Evolutionary conservation across 106 monocot species (phyloP), one percentile per base, ranked within the genome.

Genomic region (Allium fistulosum): DNA sequence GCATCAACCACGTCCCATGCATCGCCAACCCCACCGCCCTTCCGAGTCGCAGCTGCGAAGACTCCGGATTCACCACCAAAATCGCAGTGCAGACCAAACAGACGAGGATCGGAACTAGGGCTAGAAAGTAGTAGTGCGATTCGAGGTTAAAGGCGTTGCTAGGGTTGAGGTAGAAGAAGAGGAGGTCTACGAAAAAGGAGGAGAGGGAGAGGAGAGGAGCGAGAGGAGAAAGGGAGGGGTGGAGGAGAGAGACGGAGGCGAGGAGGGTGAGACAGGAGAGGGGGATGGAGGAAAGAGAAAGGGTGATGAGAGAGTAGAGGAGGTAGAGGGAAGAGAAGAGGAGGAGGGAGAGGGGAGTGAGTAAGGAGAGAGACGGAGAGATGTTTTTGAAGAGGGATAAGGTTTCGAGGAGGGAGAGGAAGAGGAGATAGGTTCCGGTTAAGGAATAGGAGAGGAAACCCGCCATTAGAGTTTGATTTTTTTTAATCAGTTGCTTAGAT

Each of bases 1-100:
- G 97, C 18, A 97, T 11, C 11, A 97, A 66, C 97, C 97, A 97
- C 46, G 97, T 84, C 11, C 97, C 97, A 7, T 97, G 92, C 51
- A 92, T 77, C 11, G 76, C 80, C 7, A 92, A 75, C 26, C 82
- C 92, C 10, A 80, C 73, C 6, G 82, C 88, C 3, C 89, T 81
- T 28, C 81, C 88, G 49, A 97, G 69, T 52, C 78, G 78, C 7
- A 86, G 92, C 46, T 13, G 12, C 10, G 59, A 15, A 46, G 81
- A 75, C 2, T 74, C 58, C 2, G 92, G 92, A 57, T 78, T 68
- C 59, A 78, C 59, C 57, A 83, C 45, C 12, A 73, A 57, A 48
- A 80, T 48, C 46, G 78, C 45, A 17, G 88, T 76, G n/a, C 86
- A 65, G 63, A 46, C 45, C 17, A 76, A 67, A 69, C 85, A 88